A percentile compares a stretch with the other conserved stretches of the same genome.
These are phyloP conservation scores for Kernera saxatilis DNA, from an alignment of 345 rosid genomes.

Conservation along the genomic window DNA sequence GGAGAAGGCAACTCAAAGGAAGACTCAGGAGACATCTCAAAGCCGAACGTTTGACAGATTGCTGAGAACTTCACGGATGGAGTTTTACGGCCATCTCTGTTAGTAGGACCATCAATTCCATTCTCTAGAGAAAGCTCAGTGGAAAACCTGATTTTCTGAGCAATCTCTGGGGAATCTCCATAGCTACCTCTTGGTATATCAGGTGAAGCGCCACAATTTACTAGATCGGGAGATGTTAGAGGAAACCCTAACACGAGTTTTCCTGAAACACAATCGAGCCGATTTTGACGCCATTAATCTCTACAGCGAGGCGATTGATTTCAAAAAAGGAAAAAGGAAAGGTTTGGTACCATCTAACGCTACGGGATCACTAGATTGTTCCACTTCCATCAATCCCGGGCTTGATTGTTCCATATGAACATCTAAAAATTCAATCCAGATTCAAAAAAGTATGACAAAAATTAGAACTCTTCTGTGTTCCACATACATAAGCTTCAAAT, in stretches of 20 bases:
- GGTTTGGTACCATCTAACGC: slow-evolving; percentile 15
- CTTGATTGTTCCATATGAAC: slow-evolving; percentile 26
- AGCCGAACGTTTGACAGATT: slow-evolving; percentile 48
- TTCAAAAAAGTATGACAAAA: neutral
- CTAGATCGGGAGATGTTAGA: slow-evolving; percentile 68
- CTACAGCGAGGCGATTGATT: neutral
- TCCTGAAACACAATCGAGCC: slow-evolving; percentile 37
- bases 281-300: neutral
- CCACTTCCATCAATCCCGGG: neutral
- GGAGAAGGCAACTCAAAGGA: slow-evolving; percentile 73
- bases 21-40: slow-evolving; percentile 61
- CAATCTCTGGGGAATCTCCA: slow-evolving; percentile 46
- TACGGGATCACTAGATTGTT: slow-evolving; percentile 13
- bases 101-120: slow-evolving; percentile 47
- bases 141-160: slow-evolving; percentile 27
- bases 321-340: neutral
- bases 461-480: neutral
- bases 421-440: slow-evolving; percentile 8
- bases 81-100: slow-evolving; percentile 23
- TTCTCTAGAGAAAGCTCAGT: slow-evolving; percentile 77
- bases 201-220: slow-evolving; percentile 64
- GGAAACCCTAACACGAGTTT: slow-evolving; percentile 57
- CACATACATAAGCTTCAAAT: neutral
- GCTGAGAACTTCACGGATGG: slow-evolving; percentile 65
- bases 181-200: slow-evolving; percentile 40